Evolutionary conservation across 1,284 basidiomycete species (phyloP).

Genomic region (Neonothopanus nambi): DNA sequence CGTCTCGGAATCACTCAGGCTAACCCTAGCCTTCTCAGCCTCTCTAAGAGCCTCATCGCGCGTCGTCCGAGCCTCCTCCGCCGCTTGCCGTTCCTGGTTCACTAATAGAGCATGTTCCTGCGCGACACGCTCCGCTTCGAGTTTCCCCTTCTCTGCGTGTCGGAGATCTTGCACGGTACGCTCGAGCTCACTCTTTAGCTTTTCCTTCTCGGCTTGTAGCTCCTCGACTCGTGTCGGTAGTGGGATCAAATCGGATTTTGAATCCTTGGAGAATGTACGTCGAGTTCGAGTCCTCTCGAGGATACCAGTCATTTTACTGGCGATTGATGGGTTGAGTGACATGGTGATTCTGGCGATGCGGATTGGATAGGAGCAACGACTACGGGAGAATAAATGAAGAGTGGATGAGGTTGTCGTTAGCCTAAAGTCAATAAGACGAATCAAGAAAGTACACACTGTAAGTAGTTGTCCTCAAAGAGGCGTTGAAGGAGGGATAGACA

Average conservation of each 20-base stretch:
- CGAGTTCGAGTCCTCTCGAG: constrained; percentile 9
- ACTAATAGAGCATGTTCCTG: constrained; percentile 2
- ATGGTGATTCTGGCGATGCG: constrained; percentile 2
- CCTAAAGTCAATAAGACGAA: no score
- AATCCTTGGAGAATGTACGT: constrained; percentile 10
- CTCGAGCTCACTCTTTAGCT: constrained; percentile 2
- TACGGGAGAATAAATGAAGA: no score
- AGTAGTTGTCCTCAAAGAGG: no score
- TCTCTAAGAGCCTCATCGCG: background rate
- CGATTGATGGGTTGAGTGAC: constrained; percentile 4
- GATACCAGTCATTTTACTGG: constrained; percentile 7
- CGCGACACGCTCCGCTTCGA: constrained; percentile 6
- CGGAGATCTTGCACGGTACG: constrained; percentile 1
- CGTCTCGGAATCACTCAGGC: no score
- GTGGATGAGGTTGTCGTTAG: no score
- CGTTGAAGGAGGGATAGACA: no score
- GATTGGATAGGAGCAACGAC: no score
- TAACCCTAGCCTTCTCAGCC: background rate
- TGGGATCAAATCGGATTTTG: background rate
- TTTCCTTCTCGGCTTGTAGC: background rate
- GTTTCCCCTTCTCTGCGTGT: constrained; percentile 5
- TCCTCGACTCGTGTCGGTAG: background rate
- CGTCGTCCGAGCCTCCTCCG: background rate
- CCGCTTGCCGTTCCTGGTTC: background rate
- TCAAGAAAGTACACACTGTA: no score